Evolutionary conservation across 225 moss, liverwort and hornwort species (phyloP), one percentile per base, ranked within the genome.

Genomic region (Neckera pumila): DNA sequence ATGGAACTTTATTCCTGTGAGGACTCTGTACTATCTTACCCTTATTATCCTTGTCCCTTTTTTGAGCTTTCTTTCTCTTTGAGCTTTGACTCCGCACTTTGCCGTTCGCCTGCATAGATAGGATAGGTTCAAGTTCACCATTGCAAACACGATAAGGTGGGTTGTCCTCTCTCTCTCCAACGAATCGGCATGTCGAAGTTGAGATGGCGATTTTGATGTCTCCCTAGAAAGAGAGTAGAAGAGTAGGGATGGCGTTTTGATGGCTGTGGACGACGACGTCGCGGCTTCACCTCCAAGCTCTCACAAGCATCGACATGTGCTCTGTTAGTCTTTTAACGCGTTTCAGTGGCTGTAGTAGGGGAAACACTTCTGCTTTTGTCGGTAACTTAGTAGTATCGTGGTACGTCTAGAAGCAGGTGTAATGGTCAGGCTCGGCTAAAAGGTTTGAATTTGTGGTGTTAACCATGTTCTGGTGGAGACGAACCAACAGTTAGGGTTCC

Each of bases 401-500:
- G 84, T 75, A 62, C 12, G 31, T 21, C 64, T 59, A 36, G 65
- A 56, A 80, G 60, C 45, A 62, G 58, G 59, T 59, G n/a, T 66
- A 73, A 58, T 42, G 59, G 49, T 6, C 67, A 57, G 72, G 64
- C 78, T 83, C 49, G 91, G 65, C 74, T 31, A 14, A 34, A 64
- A 12, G 49, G 64, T 61, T 53, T 80, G 59, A 66, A 56, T 89
- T 82, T 85, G 85, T 43, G 85, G 62, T 72, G 57, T 83, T 45
- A 38, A 56, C 74, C 43, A 30, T 73, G 36, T 36, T 74, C 65
- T 19, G 36, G 40, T 62, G 63, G 67, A 53, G 88, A 82, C 56
- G 51, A 86, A 43, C 36, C 84, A 43, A 33, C 80, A 62, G 47
- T 85, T 91, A 91, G 89, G 91, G 91, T 91, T 91, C 27, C 14